Conservation (phyloP, 495 filamentous ascomycete genomes). For the Rusavskia elegans region DNA sequence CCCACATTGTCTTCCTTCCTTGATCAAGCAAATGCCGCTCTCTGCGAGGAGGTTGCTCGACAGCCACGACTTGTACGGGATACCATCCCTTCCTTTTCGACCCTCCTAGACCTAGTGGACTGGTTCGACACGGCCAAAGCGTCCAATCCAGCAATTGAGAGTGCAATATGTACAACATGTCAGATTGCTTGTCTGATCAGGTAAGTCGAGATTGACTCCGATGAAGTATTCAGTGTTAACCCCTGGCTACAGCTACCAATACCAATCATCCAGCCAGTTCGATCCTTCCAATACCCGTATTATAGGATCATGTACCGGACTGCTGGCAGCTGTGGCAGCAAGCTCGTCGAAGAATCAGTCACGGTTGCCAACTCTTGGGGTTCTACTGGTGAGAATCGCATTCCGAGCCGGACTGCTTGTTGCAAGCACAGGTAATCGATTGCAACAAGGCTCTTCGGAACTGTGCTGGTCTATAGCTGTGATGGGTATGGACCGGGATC, state of each 20-base stretch:
- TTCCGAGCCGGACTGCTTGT: constrained; percentile 25
- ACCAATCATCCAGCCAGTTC: constrained; percentile 2
- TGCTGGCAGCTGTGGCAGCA: constrained; percentile 46
- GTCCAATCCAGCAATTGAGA: constrained; percentile 46
- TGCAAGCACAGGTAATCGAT: not conserved
- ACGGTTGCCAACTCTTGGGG: constrained; percentile 37
- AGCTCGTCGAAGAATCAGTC: constrained; percentile 38
- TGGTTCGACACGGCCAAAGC: constrained; percentile 39
- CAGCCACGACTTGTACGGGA: not conserved
- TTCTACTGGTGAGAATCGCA: constrained; percentile 40
- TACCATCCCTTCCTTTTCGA: constrained; percentile 51
- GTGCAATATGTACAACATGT: constrained; percentile 49
- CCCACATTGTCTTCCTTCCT: constrained; percentile 52
- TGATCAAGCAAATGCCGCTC: constrained; percentile 29
- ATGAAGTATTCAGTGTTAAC: not conserved
- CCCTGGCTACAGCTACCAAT: not conserved
- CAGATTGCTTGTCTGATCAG: constrained; percentile 64
- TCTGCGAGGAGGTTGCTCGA: constrained; percentile 32
- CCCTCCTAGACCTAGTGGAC: constrained; percentile 53
- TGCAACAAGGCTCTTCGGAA: not conserved
- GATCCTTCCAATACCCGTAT: constrained; percentile 1
- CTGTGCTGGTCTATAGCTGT: constrained; percentile 1
- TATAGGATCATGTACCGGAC: constrained; percentile 40
- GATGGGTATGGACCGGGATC: not conserved
- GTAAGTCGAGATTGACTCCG: constrained; percentile 19